phyloP scores from a whole-genome alignment of 495 filamentous ascomycete genomes.

The Cercophora newfieldiana region DNA sequence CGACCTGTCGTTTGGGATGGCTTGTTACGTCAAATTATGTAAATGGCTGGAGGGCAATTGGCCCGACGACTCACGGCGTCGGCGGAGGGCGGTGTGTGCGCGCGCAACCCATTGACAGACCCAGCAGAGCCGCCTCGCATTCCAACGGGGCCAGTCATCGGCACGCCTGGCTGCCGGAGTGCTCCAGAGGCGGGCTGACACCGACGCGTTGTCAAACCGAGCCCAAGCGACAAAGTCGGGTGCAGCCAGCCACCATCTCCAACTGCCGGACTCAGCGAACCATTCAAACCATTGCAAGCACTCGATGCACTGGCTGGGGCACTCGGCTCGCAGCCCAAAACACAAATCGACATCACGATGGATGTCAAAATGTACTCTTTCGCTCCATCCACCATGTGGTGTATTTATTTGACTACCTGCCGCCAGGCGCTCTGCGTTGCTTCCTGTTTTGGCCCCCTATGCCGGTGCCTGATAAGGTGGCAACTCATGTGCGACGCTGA shows the following conservation, averaged over 20 bases:
- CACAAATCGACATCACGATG: too few relatives aligned
- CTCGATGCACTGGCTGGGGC: background rate
- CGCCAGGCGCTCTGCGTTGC: background rate
- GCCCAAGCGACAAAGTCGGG: background rate
- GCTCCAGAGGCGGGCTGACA: constrained; percentile 6
- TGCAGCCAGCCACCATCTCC: constrained; percentile 1
- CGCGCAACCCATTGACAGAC: background rate
- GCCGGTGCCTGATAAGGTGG: background rate
- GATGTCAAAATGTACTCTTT: too few relatives aligned
- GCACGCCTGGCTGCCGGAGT: background rate
- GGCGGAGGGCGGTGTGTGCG: background rate
- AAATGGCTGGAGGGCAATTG: background rate
- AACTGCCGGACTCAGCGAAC: background rate
- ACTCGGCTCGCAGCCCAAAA: background rate
- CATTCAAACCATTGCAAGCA: background rate
- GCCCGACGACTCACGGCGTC: background rate
- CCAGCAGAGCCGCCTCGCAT: background rate
- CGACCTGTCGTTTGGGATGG: background rate
- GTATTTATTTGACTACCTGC: background rate
- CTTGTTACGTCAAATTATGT: constrained; percentile 9
- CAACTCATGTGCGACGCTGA: background rate
- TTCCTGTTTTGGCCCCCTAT: background rate
- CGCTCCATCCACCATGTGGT: background rate
- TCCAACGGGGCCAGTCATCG: background rate
- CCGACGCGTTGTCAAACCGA: background rate